A percentile compares a stretch with the other conserved stretches of the same genome.
These are phyloP conservation scores for Shiraia bambusicola DNA, from an alignment of 2,329 filamentous ascomycete species.

Conservation along the genomic window DNA sequence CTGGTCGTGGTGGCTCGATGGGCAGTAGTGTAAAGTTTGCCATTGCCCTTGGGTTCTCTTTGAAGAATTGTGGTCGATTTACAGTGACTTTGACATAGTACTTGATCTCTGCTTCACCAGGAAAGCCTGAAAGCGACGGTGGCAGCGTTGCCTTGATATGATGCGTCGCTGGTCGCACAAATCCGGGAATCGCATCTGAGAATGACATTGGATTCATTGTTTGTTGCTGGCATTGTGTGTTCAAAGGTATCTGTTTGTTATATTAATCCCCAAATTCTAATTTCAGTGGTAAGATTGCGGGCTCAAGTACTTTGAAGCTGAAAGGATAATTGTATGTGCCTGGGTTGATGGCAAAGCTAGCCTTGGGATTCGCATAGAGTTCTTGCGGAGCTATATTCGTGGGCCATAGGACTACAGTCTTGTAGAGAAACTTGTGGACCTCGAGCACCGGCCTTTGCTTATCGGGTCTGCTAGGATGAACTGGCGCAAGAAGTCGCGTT, in stretches of 20 bases:
- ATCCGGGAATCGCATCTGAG: conserved; percentile 46
- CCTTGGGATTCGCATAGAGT: conserved; percentile 40
- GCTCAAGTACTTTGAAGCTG: conserved; percentile 66
- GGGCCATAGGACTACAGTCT: conserved; percentile 71
- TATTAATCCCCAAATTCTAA: conserved; percentile 1
- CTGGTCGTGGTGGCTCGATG: conserved; percentile 80
- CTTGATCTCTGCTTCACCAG: conserved; percentile 81
- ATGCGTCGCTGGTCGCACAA: conserved; percentile 49
- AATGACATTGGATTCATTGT: conserved; percentile 44
- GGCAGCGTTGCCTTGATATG: conserved; percentile 88
- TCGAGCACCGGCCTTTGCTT: conserved; percentile 52
- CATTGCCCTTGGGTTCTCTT: conserved; percentile 75
- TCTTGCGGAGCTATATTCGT: conserved; percentile 49
- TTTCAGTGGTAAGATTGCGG: not conserved
- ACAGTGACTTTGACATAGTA: conserved; percentile 98
- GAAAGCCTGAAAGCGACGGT: conserved; percentile 84
- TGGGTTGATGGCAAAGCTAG: conserved; percentile 61
- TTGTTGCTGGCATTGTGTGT: conserved; percentile 63
- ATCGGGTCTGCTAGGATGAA: conserved; percentile 44
- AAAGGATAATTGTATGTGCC: conserved; percentile 78
- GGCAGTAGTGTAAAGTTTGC: conserved; percentile 78
- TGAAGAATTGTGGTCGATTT: conserved; percentile 82
- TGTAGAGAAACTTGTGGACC: conserved; percentile 69
- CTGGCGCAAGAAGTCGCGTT: conserved; percentile 62
- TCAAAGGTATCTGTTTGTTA: conserved; percentile 58